Evolutionary conservation across 768 basidiomycete genomes (phyloP).

Genomic region (Mycena alexandri): DNA sequence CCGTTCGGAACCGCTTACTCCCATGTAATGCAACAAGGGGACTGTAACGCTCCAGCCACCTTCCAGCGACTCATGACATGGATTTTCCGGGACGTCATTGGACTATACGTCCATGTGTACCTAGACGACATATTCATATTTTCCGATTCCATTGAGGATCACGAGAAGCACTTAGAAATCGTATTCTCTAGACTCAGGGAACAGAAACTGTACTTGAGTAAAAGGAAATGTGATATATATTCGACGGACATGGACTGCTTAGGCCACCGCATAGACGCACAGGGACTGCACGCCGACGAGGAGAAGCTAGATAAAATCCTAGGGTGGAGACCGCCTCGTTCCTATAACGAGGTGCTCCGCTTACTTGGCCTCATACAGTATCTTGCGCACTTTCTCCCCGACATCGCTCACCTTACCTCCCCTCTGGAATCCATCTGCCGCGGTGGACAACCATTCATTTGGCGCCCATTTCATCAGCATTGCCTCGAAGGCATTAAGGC

Average conservation of each 20-base stretch:
- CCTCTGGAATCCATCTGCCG: background rate
- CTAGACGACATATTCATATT: constrained; percentile 60
- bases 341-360: background rate
- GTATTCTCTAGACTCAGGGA: constrained; percentile 47
- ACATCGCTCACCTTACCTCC: constrained; percentile 1
- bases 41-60: constrained; percentile 56
- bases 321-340: background rate
- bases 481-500: constrained; percentile 1
- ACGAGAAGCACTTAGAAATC: constrained; percentile 47
- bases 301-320: constrained; percentile 26
- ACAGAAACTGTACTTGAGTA: constrained; percentile 48
- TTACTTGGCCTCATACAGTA: constrained; percentile 3
- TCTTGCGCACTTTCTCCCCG: background rate
- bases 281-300: constrained; percentile 45
- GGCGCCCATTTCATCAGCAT: background rate
- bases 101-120: constrained; percentile 56
- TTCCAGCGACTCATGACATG: constrained; percentile 60
- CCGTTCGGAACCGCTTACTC: background rate
- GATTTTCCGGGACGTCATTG: constrained; percentile 55
- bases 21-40: constrained; percentile 44
- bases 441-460: background rate
- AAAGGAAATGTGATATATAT: constrained; percentile 44
- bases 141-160: constrained; percentile 52
- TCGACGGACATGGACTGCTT: constrained; percentile 34
- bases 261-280: constrained; percentile 45